A percentile compares a stretch with the other conserved stretches of the same genome.
Evolutionary conservation across 352 stramenopile species (phyloP).

Genomic region (Discostella stelligera): DNA sequence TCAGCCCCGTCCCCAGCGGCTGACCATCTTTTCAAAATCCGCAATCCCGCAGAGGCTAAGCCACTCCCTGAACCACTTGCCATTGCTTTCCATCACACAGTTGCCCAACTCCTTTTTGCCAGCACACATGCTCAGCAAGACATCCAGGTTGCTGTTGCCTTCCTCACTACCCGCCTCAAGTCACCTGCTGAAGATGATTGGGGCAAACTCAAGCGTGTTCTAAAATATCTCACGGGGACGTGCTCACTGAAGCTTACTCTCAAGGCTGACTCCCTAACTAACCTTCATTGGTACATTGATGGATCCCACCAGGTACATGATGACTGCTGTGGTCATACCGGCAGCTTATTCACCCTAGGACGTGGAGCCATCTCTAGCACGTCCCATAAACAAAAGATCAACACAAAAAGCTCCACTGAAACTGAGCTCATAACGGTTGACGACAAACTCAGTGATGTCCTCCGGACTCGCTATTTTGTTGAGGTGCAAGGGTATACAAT

Average conservation of each 20-base stretch:
- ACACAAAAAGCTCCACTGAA: too few species aligned
- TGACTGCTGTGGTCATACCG: conserved; percentile 47
- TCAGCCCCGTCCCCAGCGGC: conserved; percentile 1
- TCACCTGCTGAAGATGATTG: conserved; percentile 43
- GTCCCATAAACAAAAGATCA: not conserved
- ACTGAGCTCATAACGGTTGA: too few species aligned
- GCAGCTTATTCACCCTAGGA: conserved; percentile 45
- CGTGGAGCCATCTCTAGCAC: not conserved
- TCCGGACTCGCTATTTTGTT: not conserved
- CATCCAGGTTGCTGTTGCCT: conserved; percentile 42
- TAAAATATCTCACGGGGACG: conserved; percentile 51
- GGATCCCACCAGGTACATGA: conserved; percentile 29
- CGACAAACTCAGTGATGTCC: too few species aligned
- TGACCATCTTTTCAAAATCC: too few species aligned
- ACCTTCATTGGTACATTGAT: too few species aligned
- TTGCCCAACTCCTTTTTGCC: too few species aligned
- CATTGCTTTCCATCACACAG: too few species aligned
- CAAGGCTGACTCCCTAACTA: too few species aligned
- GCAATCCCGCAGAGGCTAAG: too few species aligned
- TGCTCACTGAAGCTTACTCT: conserved; percentile 33
- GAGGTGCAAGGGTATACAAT: too few species aligned
- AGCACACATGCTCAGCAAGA: too few species aligned
- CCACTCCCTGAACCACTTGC: too few species aligned
- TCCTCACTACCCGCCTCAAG: conserved; percentile 44
- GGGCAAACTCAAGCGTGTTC: conserved; percentile 28